These are phyloP conservation scores for Ascobolus immersus DNA, from an alignment of 495 filamentous ascomycete species.

Conservation along the genomic window DNA sequence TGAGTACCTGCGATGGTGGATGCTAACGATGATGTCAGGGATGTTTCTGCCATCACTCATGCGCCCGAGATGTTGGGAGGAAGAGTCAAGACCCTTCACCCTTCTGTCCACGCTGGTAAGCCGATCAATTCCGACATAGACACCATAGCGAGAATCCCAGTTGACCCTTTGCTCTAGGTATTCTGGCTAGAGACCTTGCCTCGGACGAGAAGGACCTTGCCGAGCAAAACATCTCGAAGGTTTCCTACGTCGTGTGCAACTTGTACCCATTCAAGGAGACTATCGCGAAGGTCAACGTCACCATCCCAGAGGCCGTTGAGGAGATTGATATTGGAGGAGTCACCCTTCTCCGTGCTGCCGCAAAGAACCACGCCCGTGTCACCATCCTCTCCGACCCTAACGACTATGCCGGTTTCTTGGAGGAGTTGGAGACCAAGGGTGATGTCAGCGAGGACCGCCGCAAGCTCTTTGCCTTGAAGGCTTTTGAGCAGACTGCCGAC, in stretches of 20 bases:
- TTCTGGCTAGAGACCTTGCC: constrained; percentile 73
- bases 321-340: constrained; percentile 97
- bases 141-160: background rate
- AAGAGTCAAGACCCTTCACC: constrained; percentile 91
- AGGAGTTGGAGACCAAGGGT: constrained; percentile 64
- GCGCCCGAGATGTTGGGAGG: constrained; percentile 96
- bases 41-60: constrained; percentile 90
- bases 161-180: constrained; percentile 21
- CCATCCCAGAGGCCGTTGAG: constrained; percentile 83
- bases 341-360: constrained; percentile 80
- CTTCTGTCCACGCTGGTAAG: constrained; percentile 56
- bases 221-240: constrained; percentile 88
- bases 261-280: constrained; percentile 97
- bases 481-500: constrained; percentile 94
- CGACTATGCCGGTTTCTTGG: constrained; percentile 82
- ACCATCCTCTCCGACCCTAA: constrained; percentile 80
- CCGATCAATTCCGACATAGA: background rate
- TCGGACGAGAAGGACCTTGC: constrained; percentile 91
- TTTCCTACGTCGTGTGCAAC: constrained; percentile 97
- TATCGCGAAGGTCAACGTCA: constrained; percentile 85
- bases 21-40: constrained; percentile 38
- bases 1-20: background rate
- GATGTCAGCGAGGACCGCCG: constrained; percentile 61
- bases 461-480: constrained; percentile 76
- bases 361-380: constrained; percentile 89